These are phyloP conservation scores for Penicillium nucicola DNA, from an alignment of 495 filamentous ascomycete species.

Conservation along the genomic window DNA sequence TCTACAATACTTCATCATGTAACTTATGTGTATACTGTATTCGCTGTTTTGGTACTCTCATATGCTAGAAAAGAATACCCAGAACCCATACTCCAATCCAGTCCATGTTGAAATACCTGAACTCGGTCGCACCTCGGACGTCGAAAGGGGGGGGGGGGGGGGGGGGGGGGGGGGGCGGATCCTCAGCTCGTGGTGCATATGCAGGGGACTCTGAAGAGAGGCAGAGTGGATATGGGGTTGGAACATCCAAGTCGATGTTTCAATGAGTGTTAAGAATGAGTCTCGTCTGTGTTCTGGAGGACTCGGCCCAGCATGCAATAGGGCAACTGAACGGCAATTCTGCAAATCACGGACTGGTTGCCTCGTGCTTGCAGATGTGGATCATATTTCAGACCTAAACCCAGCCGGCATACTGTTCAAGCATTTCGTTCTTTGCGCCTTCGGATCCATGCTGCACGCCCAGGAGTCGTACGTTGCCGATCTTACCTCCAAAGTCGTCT, in stretches of 20 bases:
- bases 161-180: not conserved
- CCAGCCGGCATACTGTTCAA: constrained; percentile 64
- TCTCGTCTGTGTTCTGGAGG: not conserved
- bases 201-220: constrained; percentile 3
- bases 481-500: constrained; percentile 55
- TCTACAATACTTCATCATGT: too few species aligned
- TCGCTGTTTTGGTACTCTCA: not conserved
- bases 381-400: constrained; percentile 20
- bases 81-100: constrained; percentile 1
- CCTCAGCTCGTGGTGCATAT: constrained; percentile 11
- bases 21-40: not conserved
- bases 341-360: not conserved
- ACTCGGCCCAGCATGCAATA: constrained; percentile 3
- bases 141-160: not conserved
- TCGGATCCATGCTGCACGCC: constrained; percentile 84
- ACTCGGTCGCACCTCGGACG: constrained; percentile 5
- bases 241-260: constrained; percentile 9
- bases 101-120: constrained; percentile 12
- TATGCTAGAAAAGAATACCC: not conserved
- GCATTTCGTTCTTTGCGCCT: constrained; percentile 68
- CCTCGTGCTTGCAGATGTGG: not conserved
- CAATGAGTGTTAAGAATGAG: constrained; percentile 3
- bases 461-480: constrained; percentile 71
- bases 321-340: not conserved
- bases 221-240: not conserved